phyloP scores from a whole-genome alignment of 345 rosid species.

The Dimocarpus longan region DNA sequence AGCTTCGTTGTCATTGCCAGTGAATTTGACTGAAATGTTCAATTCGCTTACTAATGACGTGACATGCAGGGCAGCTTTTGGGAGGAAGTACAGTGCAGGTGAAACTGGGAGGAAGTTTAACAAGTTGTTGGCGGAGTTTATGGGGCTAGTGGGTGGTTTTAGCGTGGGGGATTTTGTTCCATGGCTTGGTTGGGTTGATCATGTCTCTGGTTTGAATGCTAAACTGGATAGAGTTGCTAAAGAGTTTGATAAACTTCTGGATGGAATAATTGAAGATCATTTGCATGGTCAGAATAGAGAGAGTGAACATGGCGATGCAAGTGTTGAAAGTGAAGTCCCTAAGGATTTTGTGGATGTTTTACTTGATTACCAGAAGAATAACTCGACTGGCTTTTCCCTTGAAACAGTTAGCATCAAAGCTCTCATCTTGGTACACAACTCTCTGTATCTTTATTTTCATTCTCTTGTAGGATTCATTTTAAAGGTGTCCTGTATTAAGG shows the following conservation, averaged over 20 bases:
- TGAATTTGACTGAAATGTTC: constrained; percentile 44
- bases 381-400: constrained; percentile 10
- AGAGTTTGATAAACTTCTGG: constrained; percentile 37
- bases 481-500: background rate
- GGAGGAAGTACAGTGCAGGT: constrained; percentile 49
- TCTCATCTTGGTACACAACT: constrained; percentile 29
- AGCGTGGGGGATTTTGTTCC: constrained; percentile 54
- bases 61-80: constrained; percentile 48
- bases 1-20: constrained; percentile 16
- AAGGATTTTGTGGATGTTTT: constrained; percentile 36
- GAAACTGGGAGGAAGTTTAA: constrained; percentile 34
- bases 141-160: constrained; percentile 37
- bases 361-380: constrained; percentile 28
- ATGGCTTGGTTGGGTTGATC: constrained; percentile 51
- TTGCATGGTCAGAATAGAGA: background rate
- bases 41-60: constrained; percentile 39
- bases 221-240: constrained; percentile 24
- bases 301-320: background rate
- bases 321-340: no score
- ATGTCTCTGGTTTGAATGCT: constrained; percentile 31
- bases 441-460: background rate
- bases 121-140: constrained; percentile 28
- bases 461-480: background rate
- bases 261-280: constrained; percentile 33
- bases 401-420: constrained; percentile 34